These are phyloP conservation scores for Termitomyces sp. DNA, from an alignment of 768 basidiomycete species.

Conservation along the genomic window DNA sequence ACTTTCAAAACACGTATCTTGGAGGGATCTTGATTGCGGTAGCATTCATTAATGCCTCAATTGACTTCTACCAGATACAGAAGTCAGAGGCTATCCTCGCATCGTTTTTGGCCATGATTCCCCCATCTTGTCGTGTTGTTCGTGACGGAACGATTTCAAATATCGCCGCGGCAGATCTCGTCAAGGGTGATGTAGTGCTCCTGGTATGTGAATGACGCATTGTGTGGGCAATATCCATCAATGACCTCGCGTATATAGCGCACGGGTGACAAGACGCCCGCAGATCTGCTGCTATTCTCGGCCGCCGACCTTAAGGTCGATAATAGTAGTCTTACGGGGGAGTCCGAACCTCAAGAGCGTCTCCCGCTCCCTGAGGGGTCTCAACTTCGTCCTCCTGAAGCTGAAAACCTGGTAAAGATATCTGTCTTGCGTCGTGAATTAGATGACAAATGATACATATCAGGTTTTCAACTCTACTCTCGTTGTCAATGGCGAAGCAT, in stretches of 20 bases:
- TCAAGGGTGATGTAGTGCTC: conserved; percentile 63
- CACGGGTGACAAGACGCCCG: conserved; percentile 66
- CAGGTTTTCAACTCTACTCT: conserved; percentile 70
- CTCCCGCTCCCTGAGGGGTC: conserved; percentile 41
- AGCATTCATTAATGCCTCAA: conserved; percentile 64
- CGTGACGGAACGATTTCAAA: conserved; percentile 50
- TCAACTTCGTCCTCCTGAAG: conserved; percentile 47
- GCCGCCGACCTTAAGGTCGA: conserved; percentile 63
- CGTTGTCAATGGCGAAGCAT: conserved; percentile 67
- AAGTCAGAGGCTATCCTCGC: conserved; percentile 71
- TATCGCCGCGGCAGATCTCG: conserved; percentile 56
- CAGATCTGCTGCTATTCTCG: conserved; percentile 57
- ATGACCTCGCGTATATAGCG: conserved; percentile 32
- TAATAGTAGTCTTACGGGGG: conserved; percentile 66
- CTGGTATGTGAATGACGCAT: conserved; percentile 32
- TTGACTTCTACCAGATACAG: conserved; percentile 70
- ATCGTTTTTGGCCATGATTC: conserved; percentile 71
- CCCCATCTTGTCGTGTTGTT: conserved; percentile 59
- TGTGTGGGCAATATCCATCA: neutral
- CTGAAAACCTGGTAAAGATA: conserved; percentile 52
- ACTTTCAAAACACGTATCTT: conserved; percentile 63
- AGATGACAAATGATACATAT: neutral
- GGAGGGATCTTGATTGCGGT: conserved; percentile 65
- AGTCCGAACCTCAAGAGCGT: conserved; percentile 66
- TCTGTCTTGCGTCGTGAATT: neutral